phyloP scores from a whole-genome alignment of 2,329 filamentous ascomycete species.

The Colletotrichum euphorbiae region DNA sequence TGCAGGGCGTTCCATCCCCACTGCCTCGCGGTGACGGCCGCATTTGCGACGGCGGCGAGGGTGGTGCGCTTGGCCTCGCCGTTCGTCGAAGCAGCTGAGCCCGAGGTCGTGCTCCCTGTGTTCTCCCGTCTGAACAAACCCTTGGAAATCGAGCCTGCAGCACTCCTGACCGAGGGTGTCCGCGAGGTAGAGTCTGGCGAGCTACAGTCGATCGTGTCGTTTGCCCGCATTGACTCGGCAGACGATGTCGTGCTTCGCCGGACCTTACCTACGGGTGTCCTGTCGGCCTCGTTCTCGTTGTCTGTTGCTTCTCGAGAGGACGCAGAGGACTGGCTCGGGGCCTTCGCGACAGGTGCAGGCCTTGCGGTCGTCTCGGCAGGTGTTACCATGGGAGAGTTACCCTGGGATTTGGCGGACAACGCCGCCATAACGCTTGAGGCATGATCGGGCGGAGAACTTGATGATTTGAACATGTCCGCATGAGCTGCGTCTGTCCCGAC shows the following conservation, averaged over 20 bases:
- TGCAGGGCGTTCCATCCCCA: constrained; percentile 71
- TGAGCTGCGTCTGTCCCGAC: constrained; percentile 76
- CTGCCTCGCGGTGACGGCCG: constrained; percentile 66
- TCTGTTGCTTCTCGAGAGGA: constrained; percentile 59
- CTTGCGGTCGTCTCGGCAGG: constrained; percentile 51
- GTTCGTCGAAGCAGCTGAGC: constrained; percentile 51
- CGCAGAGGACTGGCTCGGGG: constrained; percentile 61
- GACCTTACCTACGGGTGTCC: constrained; percentile 44
- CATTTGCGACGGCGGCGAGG: constrained; percentile 66
- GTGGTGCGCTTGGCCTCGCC: constrained; percentile 60
- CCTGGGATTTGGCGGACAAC: constrained; percentile 71
- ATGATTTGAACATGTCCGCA: constrained; percentile 71
- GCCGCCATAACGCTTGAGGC: constrained; percentile 76
- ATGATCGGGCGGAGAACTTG: constrained; percentile 67
- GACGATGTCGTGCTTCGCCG: constrained; percentile 56
- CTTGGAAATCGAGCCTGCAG: constrained; percentile 53
- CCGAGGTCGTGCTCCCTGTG: constrained; percentile 46
- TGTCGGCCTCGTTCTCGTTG: constrained; percentile 51
- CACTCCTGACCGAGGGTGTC: constrained; percentile 53
- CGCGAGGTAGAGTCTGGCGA: constrained; percentile 40
- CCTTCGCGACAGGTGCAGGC: constrained; percentile 52
- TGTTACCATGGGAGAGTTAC: constrained; percentile 63
- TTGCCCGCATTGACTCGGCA: constrained; percentile 45
- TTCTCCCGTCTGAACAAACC: constrained; percentile 56
- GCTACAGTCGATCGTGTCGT: constrained; percentile 49